These are phyloP conservation scores for Choanephora cucurbitarum DNA, from an alignment of 371 early-diverging fungal species.

Conservation along the genomic window DNA sequence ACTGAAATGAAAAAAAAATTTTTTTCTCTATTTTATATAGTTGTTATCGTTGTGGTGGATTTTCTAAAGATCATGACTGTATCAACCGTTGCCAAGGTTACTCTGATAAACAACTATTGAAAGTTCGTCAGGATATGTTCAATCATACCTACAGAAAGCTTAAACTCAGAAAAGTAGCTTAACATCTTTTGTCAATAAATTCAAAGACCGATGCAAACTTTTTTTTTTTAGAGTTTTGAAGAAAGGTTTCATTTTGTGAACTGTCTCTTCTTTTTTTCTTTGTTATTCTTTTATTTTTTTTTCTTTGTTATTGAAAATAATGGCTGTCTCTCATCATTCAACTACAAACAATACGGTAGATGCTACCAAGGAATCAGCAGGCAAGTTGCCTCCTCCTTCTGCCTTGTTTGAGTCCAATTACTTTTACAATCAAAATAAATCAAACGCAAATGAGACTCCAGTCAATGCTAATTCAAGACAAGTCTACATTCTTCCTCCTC, in stretches of 20 bases:
- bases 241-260: background rate
- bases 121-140: constrained; percentile 18
- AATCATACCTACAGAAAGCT: constrained; percentile 6
- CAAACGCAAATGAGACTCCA: background rate
- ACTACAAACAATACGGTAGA: background rate
- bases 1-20: too few species aligned
- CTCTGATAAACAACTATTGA: background rate
- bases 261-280: background rate
- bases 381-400: constrained; percentile 33
- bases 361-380: constrained; percentile 12
- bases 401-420: constrained; percentile 21
- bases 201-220: background rate
- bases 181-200: background rate
- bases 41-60: constrained; percentile 28
- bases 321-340: constrained; percentile 5
- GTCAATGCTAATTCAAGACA: constrained; percentile 26
- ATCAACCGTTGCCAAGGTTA: constrained; percentile 2
- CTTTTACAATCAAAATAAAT: constrained; percentile 3
- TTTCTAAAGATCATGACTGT: constrained; percentile 9
- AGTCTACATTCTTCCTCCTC: constrained; percentile 44
- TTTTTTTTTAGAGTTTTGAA: background rate
- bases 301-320: constrained; percentile 1
- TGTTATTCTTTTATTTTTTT: background rate
- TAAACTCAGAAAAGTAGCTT: too few species aligned
- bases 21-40: background rate